Evolutionary conservation across 2,329 filamentous ascomycete species (phyloP), one percentile per base, ranked within the genome.

Genomic region (Coniella vitis): DNA sequence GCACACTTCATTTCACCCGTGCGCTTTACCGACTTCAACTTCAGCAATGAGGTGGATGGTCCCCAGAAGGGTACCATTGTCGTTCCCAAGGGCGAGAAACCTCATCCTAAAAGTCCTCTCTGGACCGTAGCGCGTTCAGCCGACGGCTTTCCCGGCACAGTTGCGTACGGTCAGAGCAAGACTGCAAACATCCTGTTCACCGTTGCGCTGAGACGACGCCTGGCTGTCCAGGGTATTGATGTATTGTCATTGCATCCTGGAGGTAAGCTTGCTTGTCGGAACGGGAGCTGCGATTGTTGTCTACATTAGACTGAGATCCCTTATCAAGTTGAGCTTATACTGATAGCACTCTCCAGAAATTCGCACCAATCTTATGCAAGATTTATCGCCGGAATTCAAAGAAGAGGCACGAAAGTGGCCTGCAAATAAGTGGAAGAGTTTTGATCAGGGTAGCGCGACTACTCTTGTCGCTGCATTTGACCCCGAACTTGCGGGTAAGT

Each of bases 151-250:
- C 51, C 32, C 41, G 52, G 20, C 49, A 48, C 19, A 12, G 32
- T 49, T 38, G 69, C 64, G 5, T 75, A 76, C 50, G 66, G 63
- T 0, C 70, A 74, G 55, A 69, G 69, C 41, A 75, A 75, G 55
- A 67, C 68, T 3, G 70, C 71, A 2, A 71, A 73, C 38, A 67
- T 75, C 10, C 58, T 72, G 35, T 69, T 71, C 51, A 58, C 61
- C 0, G n/a, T 44, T 25, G 40, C 38, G 16, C 45, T 38, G 4
- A 47, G 25, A 21, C 38, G 32, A 16, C 41, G 17, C 21, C 41
- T 49, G 41, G 36, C 36, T 22, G 45, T 17, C 38, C 31, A 41
- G 16, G 55, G 51, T 14, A 53, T 55, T 38, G 19, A 49, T 34
- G 56, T 42, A 34, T 52, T 54, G 42, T 48, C 50, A 29, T 43